Evolutionary conservation across 148 eudicot species (phyloP).

Genomic region (Persicaria maculosa): DNA sequence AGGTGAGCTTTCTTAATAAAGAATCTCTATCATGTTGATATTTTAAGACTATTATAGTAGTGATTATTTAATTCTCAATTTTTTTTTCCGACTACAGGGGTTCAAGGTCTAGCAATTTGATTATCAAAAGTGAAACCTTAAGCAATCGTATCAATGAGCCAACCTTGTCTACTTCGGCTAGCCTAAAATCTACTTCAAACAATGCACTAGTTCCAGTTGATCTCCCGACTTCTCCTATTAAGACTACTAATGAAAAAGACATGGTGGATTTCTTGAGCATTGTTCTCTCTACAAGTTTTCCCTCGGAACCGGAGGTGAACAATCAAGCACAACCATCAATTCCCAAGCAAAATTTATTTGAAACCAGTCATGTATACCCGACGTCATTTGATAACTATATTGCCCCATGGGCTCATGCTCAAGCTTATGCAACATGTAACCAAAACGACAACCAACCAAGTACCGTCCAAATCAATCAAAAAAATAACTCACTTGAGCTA

Average conservation of each 20-base stretch:
- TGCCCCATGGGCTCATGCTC: slow-evolving; percentile 78
- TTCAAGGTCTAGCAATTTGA: slow-evolving; percentile 35
- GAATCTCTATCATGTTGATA: no score
- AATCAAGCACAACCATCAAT: slow-evolving; percentile 22
- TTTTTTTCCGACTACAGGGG: slow-evolving; percentile 42
- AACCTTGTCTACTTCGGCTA: slow-evolving; percentile 12
- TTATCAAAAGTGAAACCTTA: slow-evolving; percentile 26
- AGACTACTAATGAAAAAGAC: slow-evolving; percentile 51
- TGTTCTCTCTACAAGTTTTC: slow-evolving; percentile 39
- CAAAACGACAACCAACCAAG: slow-evolving; percentile 21
- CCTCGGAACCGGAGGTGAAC: slow-evolving; percentile 24
- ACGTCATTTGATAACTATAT: slow-evolving; percentile 40
- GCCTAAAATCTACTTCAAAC: slow-evolving; percentile 17
- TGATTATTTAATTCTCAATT: no score
- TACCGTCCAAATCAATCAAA: no score
- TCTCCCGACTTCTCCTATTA: slow-evolving; percentile 36
- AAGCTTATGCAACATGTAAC: slow-evolving; percentile 18
- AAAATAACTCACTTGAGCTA: background rate
- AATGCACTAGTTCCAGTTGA: slow-evolving; percentile 54
- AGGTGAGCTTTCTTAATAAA: slow-evolving; percentile 29
- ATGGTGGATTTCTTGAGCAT: slow-evolving; percentile 65
- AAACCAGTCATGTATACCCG: slow-evolving; percentile 15
- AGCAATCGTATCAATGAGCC: slow-evolving; percentile 16
- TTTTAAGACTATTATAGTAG: no score
- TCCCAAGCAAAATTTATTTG: slow-evolving; percentile 1